These are phyloP conservation scores for Fusarium sp. DNA, from an alignment of 2,329 filamentous ascomycete genomes.

Conservation along the genomic window DNA sequence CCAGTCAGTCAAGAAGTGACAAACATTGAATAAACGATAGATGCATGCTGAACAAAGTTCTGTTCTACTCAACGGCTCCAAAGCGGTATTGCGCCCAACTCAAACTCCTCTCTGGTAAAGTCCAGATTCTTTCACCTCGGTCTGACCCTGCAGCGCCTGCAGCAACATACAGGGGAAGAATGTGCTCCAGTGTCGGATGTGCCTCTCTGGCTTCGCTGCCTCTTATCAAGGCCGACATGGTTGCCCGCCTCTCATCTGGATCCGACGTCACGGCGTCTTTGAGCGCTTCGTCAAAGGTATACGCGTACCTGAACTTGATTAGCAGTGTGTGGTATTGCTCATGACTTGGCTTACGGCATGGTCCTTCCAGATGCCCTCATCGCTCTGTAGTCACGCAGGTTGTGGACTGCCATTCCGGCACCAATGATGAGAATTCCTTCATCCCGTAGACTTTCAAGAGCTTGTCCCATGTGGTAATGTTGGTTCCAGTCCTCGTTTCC, in stretches of 20 bases:
- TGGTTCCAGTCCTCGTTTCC: not conserved
- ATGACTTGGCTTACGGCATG: not conserved
- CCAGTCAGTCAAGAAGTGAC: not conserved
- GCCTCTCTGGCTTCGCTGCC: not conserved
- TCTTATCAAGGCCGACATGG: not conserved
- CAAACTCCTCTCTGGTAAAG: not conserved
- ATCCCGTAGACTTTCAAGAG: not conserved
- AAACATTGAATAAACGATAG: not conserved
- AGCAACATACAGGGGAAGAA: not conserved
- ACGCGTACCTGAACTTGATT: not conserved
- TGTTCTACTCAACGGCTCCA: not conserved
- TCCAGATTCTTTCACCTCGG: not conserved
- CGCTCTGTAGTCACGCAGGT: not conserved
- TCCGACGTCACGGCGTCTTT: not conserved
- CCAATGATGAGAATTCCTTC: not conserved
- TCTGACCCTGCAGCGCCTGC: not conserved
- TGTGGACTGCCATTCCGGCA: not conserved
- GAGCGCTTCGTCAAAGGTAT: not conserved
- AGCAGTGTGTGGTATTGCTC: not conserved
- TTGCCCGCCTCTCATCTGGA: not conserved
- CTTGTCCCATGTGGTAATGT: not conserved
- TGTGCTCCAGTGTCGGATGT: not conserved
- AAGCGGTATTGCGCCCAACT: not conserved
- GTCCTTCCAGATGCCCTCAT: not conserved
- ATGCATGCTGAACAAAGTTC: not conserved